These are phyloP conservation scores for Diacronema lutheri DNA, from an alignment of 78 protist species.

Conservation along the genomic window DNA sequence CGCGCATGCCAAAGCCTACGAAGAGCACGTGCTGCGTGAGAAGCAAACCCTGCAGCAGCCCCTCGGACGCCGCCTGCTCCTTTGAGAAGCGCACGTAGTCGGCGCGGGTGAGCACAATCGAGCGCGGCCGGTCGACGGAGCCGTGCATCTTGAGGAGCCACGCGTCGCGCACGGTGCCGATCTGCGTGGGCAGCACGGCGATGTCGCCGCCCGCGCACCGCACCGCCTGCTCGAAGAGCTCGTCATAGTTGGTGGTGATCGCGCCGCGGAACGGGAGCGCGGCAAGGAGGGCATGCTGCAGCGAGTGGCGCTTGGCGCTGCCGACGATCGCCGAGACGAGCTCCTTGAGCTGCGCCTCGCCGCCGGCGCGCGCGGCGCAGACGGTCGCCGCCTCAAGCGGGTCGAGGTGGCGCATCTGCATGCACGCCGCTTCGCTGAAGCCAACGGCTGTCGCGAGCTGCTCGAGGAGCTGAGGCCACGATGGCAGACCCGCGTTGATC, in stretches of 20 bases:
- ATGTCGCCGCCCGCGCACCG: constrained; percentile 20
- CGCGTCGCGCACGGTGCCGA: neutral
- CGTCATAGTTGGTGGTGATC: constrained; percentile 68
- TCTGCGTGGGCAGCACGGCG: constrained; percentile 29
- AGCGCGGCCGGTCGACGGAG: constrained; percentile 46
- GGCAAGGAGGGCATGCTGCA: constrained; percentile 53
- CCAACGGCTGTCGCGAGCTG: constrained; percentile 51
- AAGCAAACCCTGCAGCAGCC: constrained; percentile 59
- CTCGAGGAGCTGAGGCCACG: constrained; percentile 49
- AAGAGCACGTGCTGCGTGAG: constrained; percentile 68
- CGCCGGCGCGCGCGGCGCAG: neutral
- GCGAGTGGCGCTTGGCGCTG: constrained; percentile 28
- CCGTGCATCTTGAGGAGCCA: constrained; percentile 66
- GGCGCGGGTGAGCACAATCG: constrained; percentile 62
- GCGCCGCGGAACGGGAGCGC: constrained; percentile 45
- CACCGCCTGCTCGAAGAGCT: constrained; percentile 60
- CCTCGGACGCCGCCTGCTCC: constrained; percentile 59
- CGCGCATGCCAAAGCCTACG: constrained; percentile 62
- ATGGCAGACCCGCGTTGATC: constrained; percentile 63
- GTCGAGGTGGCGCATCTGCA: neutral
- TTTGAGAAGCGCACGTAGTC: constrained; percentile 61
- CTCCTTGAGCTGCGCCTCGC: constrained; percentile 32
- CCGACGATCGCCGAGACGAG: constrained; percentile 36
- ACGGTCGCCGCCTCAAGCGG: neutral
- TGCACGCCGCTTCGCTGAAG: neutral